Evolutionary conservation across 75 land plant species (phyloP), one percentile per base, ranked within the genome.

Genomic region (Pseudotsuga menziesii): DNA sequence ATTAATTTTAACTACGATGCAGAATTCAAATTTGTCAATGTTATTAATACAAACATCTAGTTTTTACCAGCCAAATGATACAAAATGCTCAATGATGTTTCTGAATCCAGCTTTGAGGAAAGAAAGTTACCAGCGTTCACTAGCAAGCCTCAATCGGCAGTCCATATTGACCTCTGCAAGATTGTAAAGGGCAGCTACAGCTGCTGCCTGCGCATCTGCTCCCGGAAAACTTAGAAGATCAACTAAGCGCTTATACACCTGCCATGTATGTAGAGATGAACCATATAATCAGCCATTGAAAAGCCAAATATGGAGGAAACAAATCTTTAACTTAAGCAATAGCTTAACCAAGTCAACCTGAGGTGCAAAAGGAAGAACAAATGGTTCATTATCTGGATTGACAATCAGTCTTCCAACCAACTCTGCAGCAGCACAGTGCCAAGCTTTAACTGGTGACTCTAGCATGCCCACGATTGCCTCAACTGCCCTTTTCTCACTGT

Each of bases 391-490:
- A 86, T 97, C 99, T 67, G 95, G 99, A 80, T 97, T 97, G 67
- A 97, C 92, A 23, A 97, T 90, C 70, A 94, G 81, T 15, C 98
- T 83, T 19, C 99, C 98, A 61, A 97, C 79, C 61, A 97, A 78
- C 83, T 97, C 99, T 17, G 98, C 93, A 81, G 99, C 95, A 39
- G 91, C 87, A 85, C 95, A 97, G 77, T 97, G 98, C 99, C 99
- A 97, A 20, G 88, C 89, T 74, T 87, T 89, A 23, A 94, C 80
- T 54, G 93, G 72, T 26, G 98, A 97, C 57, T 81, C 85, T 70
- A 97, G 85, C 89, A 97, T 94, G 56, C 79, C 88, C 87, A 97
- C 78, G 22, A 97, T 89, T 22, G 95, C 93, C 60, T 91, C 82
- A 59, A 97, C 88, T 56, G 95, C 93, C 75, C 87, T 87, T 74